These are phyloP conservation scores for Zopfia rhizophila DNA, from an alignment of 2,329 filamentous ascomycete species.

Conservation along the genomic window DNA sequence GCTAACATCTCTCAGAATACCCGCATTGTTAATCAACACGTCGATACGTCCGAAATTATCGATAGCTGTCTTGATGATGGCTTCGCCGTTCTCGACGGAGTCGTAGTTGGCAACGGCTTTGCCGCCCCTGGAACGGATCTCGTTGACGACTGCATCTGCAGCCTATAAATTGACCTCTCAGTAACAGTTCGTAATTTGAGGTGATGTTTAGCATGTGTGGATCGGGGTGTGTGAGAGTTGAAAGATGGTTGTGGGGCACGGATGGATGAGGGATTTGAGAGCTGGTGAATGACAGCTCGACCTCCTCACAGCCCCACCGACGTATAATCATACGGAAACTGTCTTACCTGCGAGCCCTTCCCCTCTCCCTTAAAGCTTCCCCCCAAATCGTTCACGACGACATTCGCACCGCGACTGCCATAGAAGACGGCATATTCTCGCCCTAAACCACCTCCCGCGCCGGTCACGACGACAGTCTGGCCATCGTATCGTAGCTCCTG, in stretches of 20 bases:
- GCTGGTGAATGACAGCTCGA: conserved; percentile 8
- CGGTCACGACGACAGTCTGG: conserved; percentile 89
- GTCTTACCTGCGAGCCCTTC: conserved; percentile 79
- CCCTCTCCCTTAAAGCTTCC: conserved; percentile 94
- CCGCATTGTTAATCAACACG: conserved; percentile 96
- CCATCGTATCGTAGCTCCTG: conserved; percentile 79
- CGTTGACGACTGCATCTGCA: conserved; percentile 83
- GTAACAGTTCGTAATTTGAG: background rate
- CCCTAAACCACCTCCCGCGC: conserved; percentile 83
- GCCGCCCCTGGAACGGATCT: conserved; percentile 87
- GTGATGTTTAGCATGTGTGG: background rate
- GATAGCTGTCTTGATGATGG: conserved; percentile 91
- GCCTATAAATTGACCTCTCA: conserved; percentile 62
- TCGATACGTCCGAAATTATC: conserved; percentile 87
- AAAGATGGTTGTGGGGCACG: conserved; percentile 6
- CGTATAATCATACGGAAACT: background rate
- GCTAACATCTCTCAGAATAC: conserved; percentile 92
- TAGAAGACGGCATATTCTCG: conserved; percentile 90
- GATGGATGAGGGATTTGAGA: conserved; percentile 8
- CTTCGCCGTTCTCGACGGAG: conserved; percentile 90
- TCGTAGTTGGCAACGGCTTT: conserved; percentile 99
- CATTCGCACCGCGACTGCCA: conserved; percentile 87
- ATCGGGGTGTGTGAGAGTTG: background rate
- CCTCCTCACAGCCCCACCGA: conserved; percentile 1
- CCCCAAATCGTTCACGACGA: conserved; percentile 96